Evolutionary conservation across 345 rosid species (phyloP), one percentile per base, ranked within the genome.

Genomic region (Fremontodendron californicum): DNA sequence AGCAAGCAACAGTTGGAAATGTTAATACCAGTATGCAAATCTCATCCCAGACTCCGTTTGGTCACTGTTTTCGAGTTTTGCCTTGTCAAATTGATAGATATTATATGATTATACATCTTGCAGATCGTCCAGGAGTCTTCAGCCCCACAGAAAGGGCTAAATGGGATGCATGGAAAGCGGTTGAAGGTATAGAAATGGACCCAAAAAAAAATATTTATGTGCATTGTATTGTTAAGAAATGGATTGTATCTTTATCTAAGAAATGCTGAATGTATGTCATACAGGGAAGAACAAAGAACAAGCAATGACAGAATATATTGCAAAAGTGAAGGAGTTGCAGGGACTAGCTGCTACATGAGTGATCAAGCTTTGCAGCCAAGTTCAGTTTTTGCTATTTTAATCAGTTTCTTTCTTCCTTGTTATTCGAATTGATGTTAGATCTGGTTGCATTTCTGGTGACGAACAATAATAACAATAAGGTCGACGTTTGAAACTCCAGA

Each of bases 131-230:
- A 0, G 79, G 82, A 39, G 65, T 81, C 9, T 84, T 84, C 71
- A 78, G 62, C 80, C 73, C 57, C 18, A 62, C 4, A n/a, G 86
- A 78, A 12, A 78, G 82, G 54, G 84, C 81, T 13, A 84, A 81
- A 72, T 81, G 86, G 82, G 86, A 84, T 78, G 84, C 86, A 23
- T 79, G 86, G 86, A 84, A 84, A 63, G 79, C 81, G 1, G 77
- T 68, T 72, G 82, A 78, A 81, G 82, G 84, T 81, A 62, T 23
- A 21, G 48, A 21, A 35, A 40, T 66, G 71, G n/a, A 54, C 5
- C 18, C 7, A 40, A 0, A 23, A 9, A 8, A 13, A 54, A 23
- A 31, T 10, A n/a, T n/a, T n/a, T n/a, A 6, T 18, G 39, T 27
- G 23, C 33, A 29, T 23, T 35, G 25, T 10, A 42, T 40, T 31